phyloP scores from a whole-genome alignment of 129 eudicot genomes.

The Lactuca saligna region DNA sequence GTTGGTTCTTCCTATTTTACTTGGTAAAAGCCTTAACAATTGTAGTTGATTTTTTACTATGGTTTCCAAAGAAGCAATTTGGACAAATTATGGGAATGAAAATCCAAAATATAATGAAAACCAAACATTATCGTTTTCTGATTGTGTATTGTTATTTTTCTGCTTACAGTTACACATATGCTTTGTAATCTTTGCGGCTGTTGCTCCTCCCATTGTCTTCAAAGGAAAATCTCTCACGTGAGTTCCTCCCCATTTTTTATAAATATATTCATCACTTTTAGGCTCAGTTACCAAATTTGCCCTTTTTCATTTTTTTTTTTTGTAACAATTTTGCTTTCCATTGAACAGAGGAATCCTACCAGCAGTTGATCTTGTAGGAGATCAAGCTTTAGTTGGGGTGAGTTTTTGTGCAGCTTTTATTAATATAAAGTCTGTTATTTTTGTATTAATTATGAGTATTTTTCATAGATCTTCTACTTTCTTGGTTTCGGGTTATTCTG shows the following conservation, averaged over 20 bases:
- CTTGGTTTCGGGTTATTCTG: constrained; percentile 88
- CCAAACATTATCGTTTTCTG: constrained; percentile 1
- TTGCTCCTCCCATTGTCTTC: constrained; percentile 91
- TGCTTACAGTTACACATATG: constrained; percentile 77
- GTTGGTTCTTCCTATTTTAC: constrained; percentile 86
- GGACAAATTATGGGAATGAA: not conserved
- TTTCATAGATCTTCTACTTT: constrained; percentile 84
- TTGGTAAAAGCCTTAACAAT: constrained; percentile 37
- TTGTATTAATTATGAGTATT: constrained; percentile 16
- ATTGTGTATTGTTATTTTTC: constrained; percentile 2
- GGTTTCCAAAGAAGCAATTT: not conserved
- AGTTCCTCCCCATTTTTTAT: constrained; percentile 31
- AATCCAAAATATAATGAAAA: constrained; percentile 1
- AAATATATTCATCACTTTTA: not conserved
- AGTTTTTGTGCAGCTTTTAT: constrained; percentile 29
- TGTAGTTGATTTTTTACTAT: not conserved
- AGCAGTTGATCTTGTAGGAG: constrained; percentile 77
- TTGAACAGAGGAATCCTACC: constrained; percentile 90
- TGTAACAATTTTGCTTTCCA: not conserved
- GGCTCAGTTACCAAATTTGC: constrained; percentile 6
- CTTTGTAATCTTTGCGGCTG: constrained; percentile 82
- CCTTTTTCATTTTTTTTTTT: not conserved
- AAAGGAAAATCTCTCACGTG: constrained; percentile 94
- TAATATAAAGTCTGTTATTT: not conserved
- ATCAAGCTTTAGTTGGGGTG: constrained; percentile 84